Evolutionary conservation across 2,329 filamentous ascomycete species (phyloP), one percentile per base, ranked within the genome.

Genomic region (Aureobasidium sp.): DNA sequence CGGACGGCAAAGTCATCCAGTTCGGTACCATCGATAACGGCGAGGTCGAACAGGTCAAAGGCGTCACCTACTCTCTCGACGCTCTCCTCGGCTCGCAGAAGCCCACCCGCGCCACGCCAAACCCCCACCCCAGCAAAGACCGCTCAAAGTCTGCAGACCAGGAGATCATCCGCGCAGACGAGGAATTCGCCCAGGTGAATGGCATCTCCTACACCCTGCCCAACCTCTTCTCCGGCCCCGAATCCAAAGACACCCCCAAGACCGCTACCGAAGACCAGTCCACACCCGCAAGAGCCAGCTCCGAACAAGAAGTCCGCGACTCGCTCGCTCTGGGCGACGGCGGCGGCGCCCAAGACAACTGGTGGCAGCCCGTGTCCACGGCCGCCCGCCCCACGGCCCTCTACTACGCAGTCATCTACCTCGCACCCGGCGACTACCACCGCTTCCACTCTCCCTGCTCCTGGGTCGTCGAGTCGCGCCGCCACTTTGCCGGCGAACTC

Each of bases 21-120:
- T 96, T 91, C 67, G 94, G 94, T 11, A 86, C 85, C 67, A 96
- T 99, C 61, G 88, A 95, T 69, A 85, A 92, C 68, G 92, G 93
- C 50, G 90, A 96, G 69, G 95, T 99, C 45, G 94, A 99, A 73
- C 94, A 99, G 76, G 93, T 99, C 65, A 99, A 99, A 76, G 94
- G 94, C 62, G 94, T 99, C 81, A 99, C 94, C 0, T 99, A 99
- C 75, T 95, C 87, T 66, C 83, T 99, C 59, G 94, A 99, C 71
- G 92, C 94, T 8, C 81, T 99, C 1, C 81, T 99, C 1, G 94
- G 94, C 55, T 74, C 74, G 65, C 61, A 73, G 60, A 66, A 71
- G 2, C 68, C 62, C 63, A 82, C 62, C 62, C 70, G 38, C 19
- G 83, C 83, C 74, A 74, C 86, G 67, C 71, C 81, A 61, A 60